Evolutionary conservation across 2,329 filamentous ascomycete genomes (phyloP).

Genomic region (Lojkania enalia): DNA sequence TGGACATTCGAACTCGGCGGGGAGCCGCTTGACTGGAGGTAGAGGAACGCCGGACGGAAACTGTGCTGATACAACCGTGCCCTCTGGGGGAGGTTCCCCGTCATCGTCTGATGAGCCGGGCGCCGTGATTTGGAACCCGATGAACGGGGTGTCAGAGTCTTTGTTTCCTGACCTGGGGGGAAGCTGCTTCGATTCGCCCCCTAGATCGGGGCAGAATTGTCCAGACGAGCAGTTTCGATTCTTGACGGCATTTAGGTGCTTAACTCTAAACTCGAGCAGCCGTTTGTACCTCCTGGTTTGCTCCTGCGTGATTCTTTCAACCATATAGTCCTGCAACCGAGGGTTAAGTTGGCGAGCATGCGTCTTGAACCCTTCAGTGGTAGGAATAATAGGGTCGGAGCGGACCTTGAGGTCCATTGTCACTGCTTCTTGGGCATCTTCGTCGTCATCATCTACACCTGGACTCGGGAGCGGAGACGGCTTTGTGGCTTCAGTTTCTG

Average conservation of each 20-base stretch:
- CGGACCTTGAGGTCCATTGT: conserved; percentile 64
- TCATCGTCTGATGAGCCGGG: conserved; percentile 65
- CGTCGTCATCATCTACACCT: conserved; percentile 45
- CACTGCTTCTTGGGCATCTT: conserved; percentile 58
- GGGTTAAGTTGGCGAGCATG: conserved; percentile 77
- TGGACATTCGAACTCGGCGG: conserved; percentile 87
- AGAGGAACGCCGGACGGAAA: conserved; percentile 82
- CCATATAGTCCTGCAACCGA: conserved; percentile 66
- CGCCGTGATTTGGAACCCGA: conserved; percentile 59
- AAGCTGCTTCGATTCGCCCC: conserved; percentile 66
- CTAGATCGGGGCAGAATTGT: conserved; percentile 65
- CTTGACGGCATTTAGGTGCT: conserved; percentile 66
- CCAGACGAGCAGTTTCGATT: conserved; percentile 63
- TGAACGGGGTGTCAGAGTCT: conserved; percentile 60
- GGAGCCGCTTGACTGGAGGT: conserved; percentile 75
- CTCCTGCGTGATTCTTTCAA: conserved; percentile 81
- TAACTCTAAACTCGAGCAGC: conserved; percentile 69
- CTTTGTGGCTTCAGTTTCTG: conserved; percentile 42
- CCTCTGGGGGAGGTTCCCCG: conserved; percentile 67
- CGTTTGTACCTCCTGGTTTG: conserved; percentile 79
- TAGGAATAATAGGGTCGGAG: conserved; percentile 71
- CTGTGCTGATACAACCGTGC: conserved; percentile 68
- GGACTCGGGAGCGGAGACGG: conserved; percentile 36
- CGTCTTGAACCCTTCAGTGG: conserved; percentile 72
- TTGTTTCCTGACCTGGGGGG: conserved; percentile 63